These are phyloP conservation scores for Cenococcum geophilum DNA, from an alignment of 495 filamentous ascomycete genomes.

Conservation along the genomic window DNA sequence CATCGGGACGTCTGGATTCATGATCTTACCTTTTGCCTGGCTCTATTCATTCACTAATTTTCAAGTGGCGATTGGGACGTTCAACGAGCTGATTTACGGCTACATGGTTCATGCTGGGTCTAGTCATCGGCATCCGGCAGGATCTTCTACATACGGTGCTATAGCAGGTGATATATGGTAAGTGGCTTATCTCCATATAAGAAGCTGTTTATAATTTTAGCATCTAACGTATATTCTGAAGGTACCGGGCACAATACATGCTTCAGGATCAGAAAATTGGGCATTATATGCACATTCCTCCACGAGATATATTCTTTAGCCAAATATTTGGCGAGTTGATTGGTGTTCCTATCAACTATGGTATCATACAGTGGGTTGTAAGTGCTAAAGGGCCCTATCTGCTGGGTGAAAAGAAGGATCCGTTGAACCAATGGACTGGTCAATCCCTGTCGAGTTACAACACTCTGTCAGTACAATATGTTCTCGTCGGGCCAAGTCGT, in stretches of 20 bases:
- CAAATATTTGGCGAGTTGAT: conserved; percentile 51
- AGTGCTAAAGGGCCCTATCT: conserved; percentile 50
- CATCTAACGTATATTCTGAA: conserved; percentile 11
- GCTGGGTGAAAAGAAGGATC: conserved; percentile 46
- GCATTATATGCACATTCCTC: conserved; percentile 53
- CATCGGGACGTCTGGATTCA: conserved; percentile 44
- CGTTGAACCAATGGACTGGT: conserved; percentile 53
- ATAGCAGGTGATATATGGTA: conserved; percentile 43
- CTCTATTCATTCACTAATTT: conserved; percentile 53
- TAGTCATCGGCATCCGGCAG: conserved; percentile 47
- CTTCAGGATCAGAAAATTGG: conserved; percentile 49
- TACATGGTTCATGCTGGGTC: conserved; percentile 49
- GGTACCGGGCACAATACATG: conserved; percentile 51
- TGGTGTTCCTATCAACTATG: conserved; percentile 46
- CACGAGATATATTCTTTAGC: conserved; percentile 43
- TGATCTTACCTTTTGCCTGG: conserved; percentile 51
- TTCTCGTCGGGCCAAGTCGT: conserved; percentile 48
- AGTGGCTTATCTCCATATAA: background rate
- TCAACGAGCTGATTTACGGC: conserved; percentile 53
- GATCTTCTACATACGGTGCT: conserved; percentile 48
- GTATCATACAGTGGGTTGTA: conserved; percentile 44
- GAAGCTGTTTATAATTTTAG: background rate
- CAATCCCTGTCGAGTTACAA: conserved; percentile 44
- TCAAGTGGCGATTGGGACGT: conserved; percentile 46
- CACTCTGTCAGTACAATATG: conserved; percentile 51